These are phyloP conservation scores for Nicotiana otophora DNA, from an alignment of 257 asterid species.

Conservation along the genomic window DNA sequence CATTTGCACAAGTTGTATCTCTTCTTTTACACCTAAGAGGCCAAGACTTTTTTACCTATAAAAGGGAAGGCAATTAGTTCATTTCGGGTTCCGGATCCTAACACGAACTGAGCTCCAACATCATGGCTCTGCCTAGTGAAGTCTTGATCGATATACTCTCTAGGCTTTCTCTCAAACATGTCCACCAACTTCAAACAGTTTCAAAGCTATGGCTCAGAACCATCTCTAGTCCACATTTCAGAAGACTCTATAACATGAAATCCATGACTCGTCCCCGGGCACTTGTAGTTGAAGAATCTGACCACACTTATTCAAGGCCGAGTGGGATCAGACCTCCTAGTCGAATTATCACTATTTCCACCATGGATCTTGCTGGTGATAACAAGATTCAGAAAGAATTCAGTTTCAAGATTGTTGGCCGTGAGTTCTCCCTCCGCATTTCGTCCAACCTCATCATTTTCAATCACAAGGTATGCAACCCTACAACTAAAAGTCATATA, in stretches of 20 bases:
- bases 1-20: too few relatives aligned
- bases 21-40: too few relatives aligned
- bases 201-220: background rate
- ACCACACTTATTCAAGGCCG: background rate
- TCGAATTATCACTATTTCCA: background rate
- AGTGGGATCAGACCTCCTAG: background rate
- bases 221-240: conserved; percentile 1
- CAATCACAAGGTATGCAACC: background rate
- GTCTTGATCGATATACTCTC: background rate
- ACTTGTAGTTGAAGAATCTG: background rate
- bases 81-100: too few relatives aligned
- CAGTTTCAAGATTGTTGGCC: background rate
- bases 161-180: background rate
- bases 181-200: background rate
- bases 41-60: too few relatives aligned
- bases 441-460: background rate
- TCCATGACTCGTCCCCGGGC: background rate
- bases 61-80: too few relatives aligned
- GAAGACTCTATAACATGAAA: background rate
- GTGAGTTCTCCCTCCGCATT: background rate
- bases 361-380: background rate
- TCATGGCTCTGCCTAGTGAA: background rate
- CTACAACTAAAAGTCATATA: too few relatives aligned
- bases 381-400: background rate
- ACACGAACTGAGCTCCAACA: background rate